Evolutionary conservation across 805 yeast species (phyloP), one percentile per base, ranked within the genome.

Genomic region (Sugiyamaella qingdaonensis): DNA sequence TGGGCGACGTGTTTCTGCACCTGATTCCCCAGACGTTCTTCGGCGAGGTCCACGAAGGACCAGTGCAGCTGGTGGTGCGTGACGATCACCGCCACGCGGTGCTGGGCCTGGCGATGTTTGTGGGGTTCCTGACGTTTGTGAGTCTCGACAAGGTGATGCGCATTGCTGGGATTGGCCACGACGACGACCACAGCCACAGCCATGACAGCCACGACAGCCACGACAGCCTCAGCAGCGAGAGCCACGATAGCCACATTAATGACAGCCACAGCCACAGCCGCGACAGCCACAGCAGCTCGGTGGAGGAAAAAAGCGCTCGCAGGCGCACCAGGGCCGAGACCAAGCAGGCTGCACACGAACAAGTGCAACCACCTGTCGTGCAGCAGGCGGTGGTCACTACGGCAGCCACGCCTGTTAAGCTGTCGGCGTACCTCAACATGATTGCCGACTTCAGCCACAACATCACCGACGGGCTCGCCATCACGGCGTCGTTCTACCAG

Each of bases 1-100:
- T 86, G 34, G 92, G 92, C 44, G 92, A 86, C 64, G 81, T 85
- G 1, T 84, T 86, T 57, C 65, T 86, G 43, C 94, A 86, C 66
- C 63, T 86, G 54, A 67, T 86, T 46, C 94, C 94, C 2, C 86
- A 84, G 61, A 78, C 83, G 1, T 84, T 82, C 58, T 69, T 78
- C 8, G 82, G 84, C 10, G 81, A 80, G 53, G 73, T 73, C 50
- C 64, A 64, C 3, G 70, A 64, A 34, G 71, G 70, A 19, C 63
- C 74, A 2, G 63, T 62, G 29, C 55, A 63, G 13, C 75, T 80
- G 60, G 77, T 80, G 2, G 62, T 78, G 27, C 79, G 79, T 49
- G 82, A 79, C 59, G 82, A 75, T 51, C 71, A 70, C 51, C 69
- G 82, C 56, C 77, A 77, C 53, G 70, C 74, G 21, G 60, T 77